Evolutionary conservation across 75 land plant genomes (phyloP), one percentile per base, ranked within the genome.

Genomic region (Pseudotsuga menziesii): DNA sequence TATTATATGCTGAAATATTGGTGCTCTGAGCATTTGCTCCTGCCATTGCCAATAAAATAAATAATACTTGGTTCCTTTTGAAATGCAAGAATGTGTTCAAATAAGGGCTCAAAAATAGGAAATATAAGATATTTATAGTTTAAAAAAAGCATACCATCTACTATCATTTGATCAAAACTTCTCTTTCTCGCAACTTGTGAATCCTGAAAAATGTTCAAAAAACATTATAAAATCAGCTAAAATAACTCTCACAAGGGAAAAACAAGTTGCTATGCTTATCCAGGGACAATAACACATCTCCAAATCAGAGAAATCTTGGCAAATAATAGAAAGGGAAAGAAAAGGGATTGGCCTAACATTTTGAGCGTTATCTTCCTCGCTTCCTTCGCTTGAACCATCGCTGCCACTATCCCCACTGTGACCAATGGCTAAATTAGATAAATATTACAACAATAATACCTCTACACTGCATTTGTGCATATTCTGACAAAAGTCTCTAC

Each of bases 351-450:
- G 56, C 12, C 58, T 29, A 80, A 89, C 90, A 58, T 85, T 82
- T 56, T 81, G 90, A 32, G 85, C 66, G 41, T 72, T 76, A 57
- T 86, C 84, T 56, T 90, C 93, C n/a, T 91, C 86, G 70, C 95
- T 93, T 61, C 81, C 91, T 61, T 93, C 93, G 19, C 85, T 83
- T 78, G 95, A 88, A 75, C 89, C 95, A 32, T 93, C 95, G 67
- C 87, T 87, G 17, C 93, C 93, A 80, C 91, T 93, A 41, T 93
- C 95, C 75, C 74, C 92, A 88, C 92, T 90, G 80, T 57, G 19
- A 14, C 9, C 60, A 39, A 62, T 48, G 58, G 25, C 26, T 62
- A 52, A 73, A 78, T 62, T 76, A 80, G 9, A 54, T 48, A 48
- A 48, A 84, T 63, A 16, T 59, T 48, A 58, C 20, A 80, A 27